phyloP scores from a whole-genome alignment of 2,329 filamentous ascomycete genomes.

The Daldinia sp. region DNA sequence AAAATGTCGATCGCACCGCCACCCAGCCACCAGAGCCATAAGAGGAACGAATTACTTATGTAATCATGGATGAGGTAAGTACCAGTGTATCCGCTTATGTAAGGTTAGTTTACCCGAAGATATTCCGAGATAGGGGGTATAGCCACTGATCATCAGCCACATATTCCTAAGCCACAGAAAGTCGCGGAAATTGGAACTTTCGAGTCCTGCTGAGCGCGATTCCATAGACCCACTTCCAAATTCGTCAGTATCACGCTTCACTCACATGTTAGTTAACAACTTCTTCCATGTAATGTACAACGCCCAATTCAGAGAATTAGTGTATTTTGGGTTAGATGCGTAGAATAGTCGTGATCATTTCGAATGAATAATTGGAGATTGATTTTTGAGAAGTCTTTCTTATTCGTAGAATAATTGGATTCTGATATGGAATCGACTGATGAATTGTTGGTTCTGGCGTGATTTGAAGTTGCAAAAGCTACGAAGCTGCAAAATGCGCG shows the following conservation, averaged over 20 bases:
- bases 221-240: background rate
- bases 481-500: background rate
- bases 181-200: background rate
- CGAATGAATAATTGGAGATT: conserved; percentile 8
- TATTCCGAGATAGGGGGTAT: background rate
- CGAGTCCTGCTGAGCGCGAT: background rate
- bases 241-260: background rate
- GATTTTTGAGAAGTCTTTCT: background rate
- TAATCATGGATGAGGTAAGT: background rate
- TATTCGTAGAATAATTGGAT: conserved; percentile 5
- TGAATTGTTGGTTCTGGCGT: conserved; percentile 11
- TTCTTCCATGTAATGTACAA: background rate
- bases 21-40: conserved; percentile 6
- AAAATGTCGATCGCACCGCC: conserved; percentile 1
- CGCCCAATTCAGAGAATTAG: background rate
- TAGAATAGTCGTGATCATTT: conserved; percentile 15
- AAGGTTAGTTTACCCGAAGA: background rate
- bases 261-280: background rate
- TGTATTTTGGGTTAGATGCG: background rate
- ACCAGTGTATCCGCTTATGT: background rate
- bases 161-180: background rate
- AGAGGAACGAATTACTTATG: too few relatives aligned
- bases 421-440: conserved; percentile 8
- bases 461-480: background rate
- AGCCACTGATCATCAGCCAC: background rate